Base-by-base conservation (phyloP, 352 stramenopile genomes). In the Aphanomyces stellatus region DNA sequence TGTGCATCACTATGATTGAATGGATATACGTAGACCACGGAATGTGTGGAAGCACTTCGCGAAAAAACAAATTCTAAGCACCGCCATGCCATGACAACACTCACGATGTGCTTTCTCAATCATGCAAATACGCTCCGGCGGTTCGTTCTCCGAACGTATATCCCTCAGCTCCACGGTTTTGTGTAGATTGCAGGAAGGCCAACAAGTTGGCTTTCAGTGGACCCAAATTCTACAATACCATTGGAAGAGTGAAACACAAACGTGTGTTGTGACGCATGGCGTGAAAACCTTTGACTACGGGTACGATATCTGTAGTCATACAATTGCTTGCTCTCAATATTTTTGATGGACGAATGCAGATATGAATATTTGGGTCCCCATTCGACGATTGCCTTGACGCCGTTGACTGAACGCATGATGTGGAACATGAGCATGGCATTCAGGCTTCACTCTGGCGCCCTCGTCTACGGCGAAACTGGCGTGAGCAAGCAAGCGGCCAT, bases 221-320 rank as follows among this genome's bases (percentile, higher is more conserved):
- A 82, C 69, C 22, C 87, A 86, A 69, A 59, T 86, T 51, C 77
- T 79, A 59, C 73, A 81, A 3, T 88, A 80, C 71, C 77, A 82
- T 59, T 88, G 82, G 53, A 79, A 87, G 2, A 71, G 75, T 0
- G 84, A 81, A 27, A 78, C 83, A 53, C 80, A 78, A 59, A 79
- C 70, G 33, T 85, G 75, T 35, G 72, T 78, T 7, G 66, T 90
- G 31, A 78, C 85, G 28, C 80, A 90, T 27, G 69, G 74, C 34
- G 72, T 87, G 1, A 88, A 83, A 65, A 79, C 72, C 0, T 86
- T 77, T 53, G 76, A 86, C 53, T 90, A 87, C 62, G 79, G 79
- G 17, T 88, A 81, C 37, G n/a, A 10, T 48, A 30, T 30, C 13
- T 56, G 10, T 11, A 37, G 34, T 22, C 1, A 3, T 28, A 53